These are phyloP conservation scores for Coemansia sp. DNA, from an alignment of 192 early-diverging fungal genomes.

Conservation along the genomic window DNA sequence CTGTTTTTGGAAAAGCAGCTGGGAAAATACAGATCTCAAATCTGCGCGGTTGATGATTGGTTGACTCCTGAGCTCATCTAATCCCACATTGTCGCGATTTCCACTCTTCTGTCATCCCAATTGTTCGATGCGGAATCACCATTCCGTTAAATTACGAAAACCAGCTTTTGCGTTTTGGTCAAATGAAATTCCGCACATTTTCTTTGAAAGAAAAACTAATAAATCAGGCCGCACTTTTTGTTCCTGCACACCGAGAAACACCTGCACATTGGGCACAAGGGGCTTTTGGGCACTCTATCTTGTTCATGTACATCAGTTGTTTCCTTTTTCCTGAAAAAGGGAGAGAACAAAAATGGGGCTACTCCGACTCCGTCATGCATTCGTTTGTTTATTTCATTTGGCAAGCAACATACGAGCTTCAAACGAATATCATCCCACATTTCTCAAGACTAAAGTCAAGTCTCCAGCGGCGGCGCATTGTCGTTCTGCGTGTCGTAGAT, in stretches of 20 bases:
- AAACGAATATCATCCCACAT: neutral
- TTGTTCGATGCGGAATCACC: neutral
- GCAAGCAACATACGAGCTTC: too few species aligned
- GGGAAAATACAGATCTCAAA: slow-evolving; percentile 17
- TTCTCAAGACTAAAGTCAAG: neutral
- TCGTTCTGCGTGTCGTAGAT: slow-evolving; percentile 48
- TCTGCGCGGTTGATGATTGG: slow-evolving; percentile 19
- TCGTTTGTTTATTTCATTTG: too few species aligned
- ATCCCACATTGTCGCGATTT: too few species aligned
- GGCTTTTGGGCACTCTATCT: too few species aligned
- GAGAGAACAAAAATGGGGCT: too few species aligned
- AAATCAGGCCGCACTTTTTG: neutral
- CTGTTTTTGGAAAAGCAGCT: neutral
- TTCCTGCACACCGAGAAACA: neutral
- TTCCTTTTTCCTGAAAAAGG: too few species aligned
- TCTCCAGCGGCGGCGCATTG: slow-evolving; percentile 11
- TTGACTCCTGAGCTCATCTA: neutral
- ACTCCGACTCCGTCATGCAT: too few species aligned
- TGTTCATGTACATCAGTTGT: too few species aligned
- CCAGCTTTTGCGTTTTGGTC: neutral
- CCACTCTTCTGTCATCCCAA: neutral
- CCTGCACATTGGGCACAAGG: too few species aligned
- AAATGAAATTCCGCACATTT: neutral
- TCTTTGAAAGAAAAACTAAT: neutral
- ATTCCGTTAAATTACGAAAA: neutral